Evolutionary conservation across 1,284 basidiomycete species (phyloP), one percentile per base, ranked within the genome.

Genomic region (Pterula multifida): DNA sequence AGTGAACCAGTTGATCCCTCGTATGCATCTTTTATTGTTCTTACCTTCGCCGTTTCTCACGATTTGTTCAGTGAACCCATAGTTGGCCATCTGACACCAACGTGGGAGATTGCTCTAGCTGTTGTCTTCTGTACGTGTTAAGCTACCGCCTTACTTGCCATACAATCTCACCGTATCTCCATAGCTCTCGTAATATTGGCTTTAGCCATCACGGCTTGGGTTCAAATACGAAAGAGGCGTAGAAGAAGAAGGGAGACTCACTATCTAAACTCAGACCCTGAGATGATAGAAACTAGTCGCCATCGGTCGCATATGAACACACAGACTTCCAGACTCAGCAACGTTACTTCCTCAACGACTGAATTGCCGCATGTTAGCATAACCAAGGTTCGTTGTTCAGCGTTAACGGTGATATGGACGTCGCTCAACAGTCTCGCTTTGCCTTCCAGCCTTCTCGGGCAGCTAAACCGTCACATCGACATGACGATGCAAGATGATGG

Each of bases 31-130:
- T 15, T 15, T 32, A 32, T 15, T 32, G 15, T 15, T 32, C 28
- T 15, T 32, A 32, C 28, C 6, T 32, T 32, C 28, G 28, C 28
- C 28, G n/a, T n/a, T 32, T 32, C 28, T 32, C 28, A 32, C 15
- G 28, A 32, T 19, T 45, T 46, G 2, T 24, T 11, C 36, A 32
- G 36, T 4, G 50, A 48, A 22, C 36, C 25, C 3, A 19, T 25
- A 17, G 11, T 36, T 6, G 53, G 52, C n/a, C 50, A 52, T 24
- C 24, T 55, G 3, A 52, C 48, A 23, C 35, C 36, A 28, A 36
- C 45, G 23, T 56, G 56, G 56, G 55, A 55, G 36, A 52, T 56
- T 39, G 56, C 50, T 11, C 47, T 58, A 9, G 49, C 36, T 17
- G 46, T 55, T 22, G 49, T 53, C n/a, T 48, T 57, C 24, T 44